Evolutionary conservation across 2,329 filamentous ascomycete genomes (phyloP), one percentile per base, ranked within the genome.

Genomic region (Nemania bipapillata): DNA sequence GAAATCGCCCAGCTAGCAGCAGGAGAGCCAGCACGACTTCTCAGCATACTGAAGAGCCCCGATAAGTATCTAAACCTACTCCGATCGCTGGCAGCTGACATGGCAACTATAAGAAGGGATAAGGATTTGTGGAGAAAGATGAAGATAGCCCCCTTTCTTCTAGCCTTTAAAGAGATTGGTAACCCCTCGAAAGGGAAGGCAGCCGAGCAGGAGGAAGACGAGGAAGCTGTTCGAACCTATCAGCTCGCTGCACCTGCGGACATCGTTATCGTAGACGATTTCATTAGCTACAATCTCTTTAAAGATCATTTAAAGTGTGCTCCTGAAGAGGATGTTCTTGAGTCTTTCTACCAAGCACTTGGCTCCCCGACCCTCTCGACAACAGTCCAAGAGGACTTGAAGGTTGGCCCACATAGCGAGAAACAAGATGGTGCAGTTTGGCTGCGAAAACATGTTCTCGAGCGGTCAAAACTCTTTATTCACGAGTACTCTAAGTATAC

Each of bases 1-100:
- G 96, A 99, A 79, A 88, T 99, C 73, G 95, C 94, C 4, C 86
- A 88, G 45, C 89, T 96, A 80, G 86, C 96, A n/a, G 92, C 93
- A 61, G 88, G 86, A 64, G 94, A 97, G 77, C 95, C 96, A 2
- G 91, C 91, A 3, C 89, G 92, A 53, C 86, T 99, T 61, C 88
- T 97, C 28, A 89, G 92, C 35, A 90, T 91, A 1, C 87, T 99
- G 63, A 91, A 94, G 74, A 91, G 87, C 63, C 86, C 91, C 4
- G 93, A 97, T 52, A 97, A 94, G 75, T 99, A 99, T 76, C 83
- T 97, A 15, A 90, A 90, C 69, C 84, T 99, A 47, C 85, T 99
- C 52, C 89, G 92, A 71, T 92, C 90, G 47, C 83, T 99, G 60
- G 92, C 94, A 0, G 92, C 95, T 65, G 89, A 91, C 69, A 84